Base-by-base conservation (phyloP, 2,329 filamentous ascomycete genomes). In the Phialophora expanda region DNA sequence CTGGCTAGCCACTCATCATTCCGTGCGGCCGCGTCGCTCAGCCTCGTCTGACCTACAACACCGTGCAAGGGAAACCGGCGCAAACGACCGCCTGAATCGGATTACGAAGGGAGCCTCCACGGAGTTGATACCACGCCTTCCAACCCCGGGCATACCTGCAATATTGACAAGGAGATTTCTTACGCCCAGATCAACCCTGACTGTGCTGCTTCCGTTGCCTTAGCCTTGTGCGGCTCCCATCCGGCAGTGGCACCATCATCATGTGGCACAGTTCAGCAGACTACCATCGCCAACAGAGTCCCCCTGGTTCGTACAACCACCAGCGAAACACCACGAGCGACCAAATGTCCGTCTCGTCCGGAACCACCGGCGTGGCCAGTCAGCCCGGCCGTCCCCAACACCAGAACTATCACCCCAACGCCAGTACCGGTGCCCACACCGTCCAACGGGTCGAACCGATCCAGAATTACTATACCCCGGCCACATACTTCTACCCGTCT, bases 401-500 rank as follows among this genome's bases (percentile, higher is more conserved):
- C 17, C 59, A 62, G 38, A 56, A 34, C 51, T 56, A 62, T 28
- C 3, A 56, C 30, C 11, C 26, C 26, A 56, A n/a, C 8, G 24
- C 24, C 48, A 24, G 12, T 22, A 12, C 7, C 48, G 12, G 14
- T 8, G n/a, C 22, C 11, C 14, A 56, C 9, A 4, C 53, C 12
- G 53, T 34, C n/a, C 53, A 57, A 17, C 28, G 34, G 28, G 30
- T 5, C 24, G 6, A 61, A 24, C 24, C 32, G 24, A 1, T 14
- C 28, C 48, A 28, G 22, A 41, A 41, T 17, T n/a, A 44, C 50
- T 56, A 62, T 22, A 20, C 14, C 48, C 54, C 20, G 5, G 14
- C 51, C 17, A 55, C 59, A 22, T 48, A 62, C 51, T 56, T 62
- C 51, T 62, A 62, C 38, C 59, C 59, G n/a, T 53, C 44, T 8